Evolutionary conservation across 2,329 filamentous ascomycete genomes (phyloP).

Genomic region (Neonectria coccinea): DNA sequence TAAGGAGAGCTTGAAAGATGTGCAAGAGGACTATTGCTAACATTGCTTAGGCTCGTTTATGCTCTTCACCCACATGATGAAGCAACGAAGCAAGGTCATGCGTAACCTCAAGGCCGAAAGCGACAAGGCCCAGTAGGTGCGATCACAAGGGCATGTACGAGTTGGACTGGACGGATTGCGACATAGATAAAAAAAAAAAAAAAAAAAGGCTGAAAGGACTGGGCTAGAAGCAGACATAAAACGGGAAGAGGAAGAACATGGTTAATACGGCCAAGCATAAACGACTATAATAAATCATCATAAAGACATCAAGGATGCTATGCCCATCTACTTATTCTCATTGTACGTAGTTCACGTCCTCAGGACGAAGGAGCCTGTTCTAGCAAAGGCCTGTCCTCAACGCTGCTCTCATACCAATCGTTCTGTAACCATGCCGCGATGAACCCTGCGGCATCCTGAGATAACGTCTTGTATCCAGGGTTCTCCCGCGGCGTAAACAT

Average conservation of each 20-base stretch:
- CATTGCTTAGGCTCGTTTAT: constrained; percentile 73
- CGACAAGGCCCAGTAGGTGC: constrained; percentile 52
- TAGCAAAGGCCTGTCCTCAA: constrained; percentile 48
- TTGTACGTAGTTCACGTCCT: not conserved
- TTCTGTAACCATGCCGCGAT: constrained; percentile 74
- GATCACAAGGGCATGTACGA: not conserved
- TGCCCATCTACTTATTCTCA: not conserved
- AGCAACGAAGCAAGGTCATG: constrained; percentile 84
- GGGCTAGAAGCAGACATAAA: not conserved
- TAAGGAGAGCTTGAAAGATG: constrained; percentile 53
- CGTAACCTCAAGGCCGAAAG: constrained; percentile 67
- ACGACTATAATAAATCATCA: constrained; percentile 20
- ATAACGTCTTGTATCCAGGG: constrained; percentile 76
- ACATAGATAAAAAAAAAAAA: constrained; percentile 2
- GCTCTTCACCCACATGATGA: constrained; percentile 95
- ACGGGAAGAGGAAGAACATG: not conserved
- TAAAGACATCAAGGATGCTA: not conserved
- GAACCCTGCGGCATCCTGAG: constrained; percentile 72
- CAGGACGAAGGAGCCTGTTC: constrained; percentile 32
- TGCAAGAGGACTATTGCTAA: constrained; percentile 12
- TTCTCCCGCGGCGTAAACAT: constrained; percentile 83
- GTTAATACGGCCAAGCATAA: constrained; percentile 1
- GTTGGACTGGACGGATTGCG: not conserved
- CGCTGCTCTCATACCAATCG: constrained; percentile 74
- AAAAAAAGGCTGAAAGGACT: not conserved